Percentiles rank a stretch among this genome's conserved stretches.
Conservation (phyloP, 2,329 filamentous ascomycete species). For the Tolypocladium album region DNA sequence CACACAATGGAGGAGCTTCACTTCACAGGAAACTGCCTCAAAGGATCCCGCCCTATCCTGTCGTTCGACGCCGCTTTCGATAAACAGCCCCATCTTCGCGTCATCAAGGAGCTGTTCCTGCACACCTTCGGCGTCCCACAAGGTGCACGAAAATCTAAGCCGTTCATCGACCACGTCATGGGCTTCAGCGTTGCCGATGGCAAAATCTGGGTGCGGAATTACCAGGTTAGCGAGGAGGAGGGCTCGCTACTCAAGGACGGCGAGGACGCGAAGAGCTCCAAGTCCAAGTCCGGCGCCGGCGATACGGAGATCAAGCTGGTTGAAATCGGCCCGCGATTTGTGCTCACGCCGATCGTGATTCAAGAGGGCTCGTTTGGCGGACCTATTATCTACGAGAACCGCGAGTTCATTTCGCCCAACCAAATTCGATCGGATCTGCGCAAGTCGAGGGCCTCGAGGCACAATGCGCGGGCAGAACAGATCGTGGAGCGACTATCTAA, state of each 20-base stretch:
- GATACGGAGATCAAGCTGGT: constrained; percentile 74
- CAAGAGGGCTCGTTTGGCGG: constrained; percentile 92
- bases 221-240: constrained; percentile 83
- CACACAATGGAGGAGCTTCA: constrained; percentile 96
- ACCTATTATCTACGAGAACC: constrained; percentile 96
- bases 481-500: constrained; percentile 61
- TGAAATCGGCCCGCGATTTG: constrained; percentile 89
- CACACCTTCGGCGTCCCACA: constrained; percentile 91
- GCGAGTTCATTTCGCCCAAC: constrained; percentile 94
- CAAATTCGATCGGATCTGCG: constrained; percentile 78
- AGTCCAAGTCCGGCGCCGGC: constrained; percentile 31
- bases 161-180: constrained; percentile 93
- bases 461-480: constrained; percentile 67
- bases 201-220: constrained; percentile 93
- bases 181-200: constrained; percentile 82
- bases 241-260: constrained; percentile 35
- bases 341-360: constrained; percentile 89
- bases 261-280: constrained; percentile 28
- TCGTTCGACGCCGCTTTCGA: constrained; percentile 89
- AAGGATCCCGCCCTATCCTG: constrained; percentile 81
- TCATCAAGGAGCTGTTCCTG: constrained; percentile 82
- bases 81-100: constrained; percentile 62
- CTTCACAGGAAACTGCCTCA: constrained; percentile 93
- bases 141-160: constrained; percentile 80
- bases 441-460: constrained; percentile 63